Evolutionary conservation across 208 protist genomes (phyloP).

Genomic region (Leishmania lainsoni): DNA sequence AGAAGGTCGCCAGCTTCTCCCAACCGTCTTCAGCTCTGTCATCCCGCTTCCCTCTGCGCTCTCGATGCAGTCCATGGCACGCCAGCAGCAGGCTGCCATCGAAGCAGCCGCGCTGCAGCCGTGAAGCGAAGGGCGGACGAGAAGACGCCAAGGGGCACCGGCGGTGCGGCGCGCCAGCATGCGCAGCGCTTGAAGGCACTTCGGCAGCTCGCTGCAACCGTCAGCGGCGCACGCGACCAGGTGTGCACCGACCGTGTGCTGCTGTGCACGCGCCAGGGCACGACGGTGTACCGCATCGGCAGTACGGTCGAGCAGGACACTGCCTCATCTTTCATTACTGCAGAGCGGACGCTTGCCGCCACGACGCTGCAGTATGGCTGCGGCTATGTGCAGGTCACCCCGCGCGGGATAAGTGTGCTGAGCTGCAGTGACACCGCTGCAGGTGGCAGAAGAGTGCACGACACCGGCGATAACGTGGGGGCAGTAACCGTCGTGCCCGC

Average conservation of each 20-base stretch:
- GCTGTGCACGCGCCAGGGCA: conserved; percentile 69
- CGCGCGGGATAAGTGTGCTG: conserved; percentile 57
- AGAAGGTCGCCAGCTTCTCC: conserved; percentile 54
- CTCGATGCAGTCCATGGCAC: conserved; percentile 49
- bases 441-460: neutral
- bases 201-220: conserved; percentile 27
- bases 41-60: conserved; percentile 52
- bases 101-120: conserved; percentile 27
- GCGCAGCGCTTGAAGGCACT: conserved; percentile 36
- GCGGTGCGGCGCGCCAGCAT: conserved; percentile 16
- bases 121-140: conserved; percentile 7
- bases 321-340: conserved; percentile 52
- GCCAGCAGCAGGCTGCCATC: conserved; percentile 47
- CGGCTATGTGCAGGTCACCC: conserved; percentile 82
- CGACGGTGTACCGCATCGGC: conserved; percentile 55
- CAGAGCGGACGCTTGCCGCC: conserved; percentile 73
- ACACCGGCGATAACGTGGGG: neutral
- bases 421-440: conserved; percentile 5
- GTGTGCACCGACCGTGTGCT: conserved; percentile 47
- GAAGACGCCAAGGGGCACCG: neutral
- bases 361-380: conserved; percentile 63
- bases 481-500: conserved; percentile 31
- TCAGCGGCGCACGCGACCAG: conserved; percentile 24
- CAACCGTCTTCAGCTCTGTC: conserved; percentile 47
- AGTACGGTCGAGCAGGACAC: conserved; percentile 66